Conservation (phyloP, 257 asterid species). For the Solanum ossicruentum region DNA sequence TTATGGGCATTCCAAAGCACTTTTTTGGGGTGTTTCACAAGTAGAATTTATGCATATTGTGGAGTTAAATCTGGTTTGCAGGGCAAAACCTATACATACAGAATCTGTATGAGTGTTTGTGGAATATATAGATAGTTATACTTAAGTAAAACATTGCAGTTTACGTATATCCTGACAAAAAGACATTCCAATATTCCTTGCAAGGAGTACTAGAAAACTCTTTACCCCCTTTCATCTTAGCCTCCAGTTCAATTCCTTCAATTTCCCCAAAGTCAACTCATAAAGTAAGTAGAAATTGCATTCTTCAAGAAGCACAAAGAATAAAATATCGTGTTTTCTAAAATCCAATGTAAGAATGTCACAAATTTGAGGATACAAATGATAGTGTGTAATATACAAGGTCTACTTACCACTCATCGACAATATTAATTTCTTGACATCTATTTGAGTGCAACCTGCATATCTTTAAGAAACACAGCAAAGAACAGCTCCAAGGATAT, state of each 20-base stretch:
- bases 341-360: neutral
- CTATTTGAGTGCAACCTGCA: neutral
- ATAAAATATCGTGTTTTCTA: neutral
- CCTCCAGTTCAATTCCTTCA: neutral
- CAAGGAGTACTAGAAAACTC: neutral
- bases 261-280: neutral
- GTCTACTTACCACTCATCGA: neutral
- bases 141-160: too few species aligned
- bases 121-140: too few species aligned
- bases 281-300: neutral
- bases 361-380: too few species aligned
- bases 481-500: neutral
- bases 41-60: neutral
- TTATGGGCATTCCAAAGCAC: too few species aligned
- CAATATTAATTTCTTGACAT: neutral
- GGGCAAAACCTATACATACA: too few species aligned
- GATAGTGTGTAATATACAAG: neutral
- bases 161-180: neutral
- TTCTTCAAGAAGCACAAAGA: neutral
- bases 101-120: too few species aligned
- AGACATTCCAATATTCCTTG: neutral
- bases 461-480: neutral
- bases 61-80: neutral
- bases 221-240: neutral
- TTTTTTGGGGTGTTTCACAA: neutral